Conservation (phyloP, 805 yeast genomes). For the baker's yeast (Saccharomyces cerevisiae) region DNA sequence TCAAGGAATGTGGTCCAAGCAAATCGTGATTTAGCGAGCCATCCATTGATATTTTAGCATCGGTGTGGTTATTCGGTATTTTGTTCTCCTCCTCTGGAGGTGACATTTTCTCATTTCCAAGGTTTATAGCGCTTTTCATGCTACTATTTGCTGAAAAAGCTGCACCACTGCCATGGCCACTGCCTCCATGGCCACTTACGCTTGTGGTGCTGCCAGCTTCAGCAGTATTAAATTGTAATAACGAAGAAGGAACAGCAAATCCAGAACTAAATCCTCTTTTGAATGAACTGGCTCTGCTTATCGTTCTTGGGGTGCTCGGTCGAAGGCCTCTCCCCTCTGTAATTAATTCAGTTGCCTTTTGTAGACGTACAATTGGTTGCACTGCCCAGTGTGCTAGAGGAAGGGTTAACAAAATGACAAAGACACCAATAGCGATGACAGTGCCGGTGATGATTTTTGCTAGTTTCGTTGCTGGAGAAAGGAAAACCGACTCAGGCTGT, state of each 20-base stretch:
- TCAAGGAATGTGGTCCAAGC: slow-evolving; percentile 1
- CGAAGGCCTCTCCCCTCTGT: slow-evolving; percentile 36
- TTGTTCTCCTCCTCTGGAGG: background rate
- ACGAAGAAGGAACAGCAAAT: background rate
- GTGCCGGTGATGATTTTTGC: slow-evolving; percentile 68
- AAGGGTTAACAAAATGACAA: slow-evolving; percentile 67
- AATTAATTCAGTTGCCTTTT: slow-evolving; percentile 66
- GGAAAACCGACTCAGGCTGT: slow-evolving; percentile 50
- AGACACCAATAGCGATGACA: slow-evolving; percentile 67
- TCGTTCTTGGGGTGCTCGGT: slow-evolving; percentile 14
- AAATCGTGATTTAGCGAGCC: slow-evolving; percentile 10
- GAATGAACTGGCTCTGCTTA: slow-evolving; percentile 19
- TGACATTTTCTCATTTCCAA: background rate
- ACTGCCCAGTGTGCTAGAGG: slow-evolving; percentile 81
- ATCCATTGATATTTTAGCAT: slow-evolving; percentile 2
- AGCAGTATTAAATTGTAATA: background rate
- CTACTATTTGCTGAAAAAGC: background rate
- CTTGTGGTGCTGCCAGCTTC: background rate
- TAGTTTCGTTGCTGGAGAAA: slow-evolving; percentile 53
- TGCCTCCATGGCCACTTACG: background rate
- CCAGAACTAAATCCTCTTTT: slow-evolving; percentile 1
- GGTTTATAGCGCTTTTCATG: background rate
- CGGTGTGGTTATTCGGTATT: background rate
- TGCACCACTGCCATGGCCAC: background rate
- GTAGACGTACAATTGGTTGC: slow-evolving; percentile 69